Evolutionary conservation across 805 yeast genomes (phyloP), one percentile per base, ranked within the genome.

Genomic region (Candida tallmaniae): DNA sequence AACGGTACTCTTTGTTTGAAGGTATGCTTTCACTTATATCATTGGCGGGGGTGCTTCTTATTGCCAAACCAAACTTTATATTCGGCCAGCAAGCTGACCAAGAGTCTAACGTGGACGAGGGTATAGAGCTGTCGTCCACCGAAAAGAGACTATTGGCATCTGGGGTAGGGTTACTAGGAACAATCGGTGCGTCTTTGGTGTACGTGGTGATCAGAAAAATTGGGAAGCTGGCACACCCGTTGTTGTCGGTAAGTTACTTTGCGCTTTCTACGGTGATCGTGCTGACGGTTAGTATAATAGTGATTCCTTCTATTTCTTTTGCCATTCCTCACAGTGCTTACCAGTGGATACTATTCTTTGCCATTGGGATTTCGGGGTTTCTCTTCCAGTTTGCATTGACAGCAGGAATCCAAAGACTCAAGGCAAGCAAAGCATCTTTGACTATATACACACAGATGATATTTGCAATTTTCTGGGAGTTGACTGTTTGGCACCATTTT

Each of bases 341-440:
- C 47, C 90, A 85, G 54, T 84, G 95, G 93, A 43, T 61, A 2
- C 58, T 83, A 14, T 70, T 88, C 42, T 36, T 60, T 1, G 52
- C 70, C 15, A 69, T 86, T 39, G 95, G 96, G 2, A 41, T 81
- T 2, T 70, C 83, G 34, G 97, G 97, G 0, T 89, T 88, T 56
- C 59, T 78, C 40, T 83, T 82, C 80, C 96, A 89, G 55, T 80
- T 78, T 48, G 61, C 80, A 23, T 58, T 84, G 31, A 84, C 96
- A 0, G 77, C 85, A 6, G 96, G 96, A 1, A 73, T 88, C 32
- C 95, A 86, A 54, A 66, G 85, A 35, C 95, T 84, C 42, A 64
- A 66, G 34, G 94, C 96, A 0, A 78, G 87, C 4, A 70, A 83
- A 37, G 85, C 88, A 0, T 70, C 89, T 9, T 69, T 84, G 40